Base-by-base conservation (phyloP, 2,329 filamentous ascomycete genomes). In the Epicoccum sorghinum region DNA sequence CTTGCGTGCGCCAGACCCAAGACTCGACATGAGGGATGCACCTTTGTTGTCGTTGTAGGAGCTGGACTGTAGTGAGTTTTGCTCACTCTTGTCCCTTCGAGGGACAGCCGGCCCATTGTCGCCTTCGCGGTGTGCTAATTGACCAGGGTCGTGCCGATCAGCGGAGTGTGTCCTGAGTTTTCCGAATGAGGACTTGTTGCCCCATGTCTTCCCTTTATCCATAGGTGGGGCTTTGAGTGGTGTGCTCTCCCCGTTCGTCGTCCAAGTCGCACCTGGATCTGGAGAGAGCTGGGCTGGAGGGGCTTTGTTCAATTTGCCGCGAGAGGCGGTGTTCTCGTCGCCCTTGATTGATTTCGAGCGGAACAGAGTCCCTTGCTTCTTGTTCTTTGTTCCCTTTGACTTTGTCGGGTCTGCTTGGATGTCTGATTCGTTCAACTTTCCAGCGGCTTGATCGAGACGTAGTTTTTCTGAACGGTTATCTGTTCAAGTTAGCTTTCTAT, bases 1-100 rank as follows among this genome's bases (percentile, higher is more conserved):
- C 65, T 87, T 88, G 45, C 84, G 88, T 14, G 87, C 88, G 4
- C 87, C 87, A 63, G 83, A 88, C 61, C 89, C 89, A 40, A 95
- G 77, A 52, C 89, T 91, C 60, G 83, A 89, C 68, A 95, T 84
- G 50, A 95, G 86, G 2, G 82, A 81, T 46, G 81, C 79, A 13
- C 87, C 86, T 38, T 78, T 80, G 42, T 82, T 86, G 41, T 89
- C 86, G 47, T 83, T 83, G 60, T 82, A 78, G 0, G 85, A 84
- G 13, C 60, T 66, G 1, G 83, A 81, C 3, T 74, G 66, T n/a
- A 74, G 50, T 6, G 73, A 75, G 33, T 63, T 59, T 36, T 73
- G 71, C 52, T 72, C 70, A 7, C 67, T 65, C 53, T 57, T 63
- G 47, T 74, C 68, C 40, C 62, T 64, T 54, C 69, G 62, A 44